Evolutionary conservation across 140 eudicot genomes (phyloP).

Genomic region (Stevia rebaudiana): DNA sequence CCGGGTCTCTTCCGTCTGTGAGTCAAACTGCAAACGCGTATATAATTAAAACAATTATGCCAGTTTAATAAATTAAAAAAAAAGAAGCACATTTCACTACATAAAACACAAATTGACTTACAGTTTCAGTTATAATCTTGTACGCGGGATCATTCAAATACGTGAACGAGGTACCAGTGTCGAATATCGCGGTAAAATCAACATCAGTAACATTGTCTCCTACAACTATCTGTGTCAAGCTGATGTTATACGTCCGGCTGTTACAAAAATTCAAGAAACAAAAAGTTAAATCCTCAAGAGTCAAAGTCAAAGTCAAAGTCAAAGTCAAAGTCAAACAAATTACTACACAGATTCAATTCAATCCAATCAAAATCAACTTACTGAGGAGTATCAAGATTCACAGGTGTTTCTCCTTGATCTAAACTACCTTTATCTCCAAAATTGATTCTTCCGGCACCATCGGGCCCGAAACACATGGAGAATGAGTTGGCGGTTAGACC

Average conservation of each 20-base stretch:
- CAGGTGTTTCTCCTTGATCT: slow-evolving; percentile 70
- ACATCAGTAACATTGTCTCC: slow-evolving; percentile 44
- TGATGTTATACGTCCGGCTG: slow-evolving; percentile 74
- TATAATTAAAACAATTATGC: neutral
- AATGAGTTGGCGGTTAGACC: slow-evolving; percentile 78
- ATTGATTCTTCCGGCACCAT: slow-evolving; percentile 69
- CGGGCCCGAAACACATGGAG: slow-evolving; percentile 77
- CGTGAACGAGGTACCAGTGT: slow-evolving; percentile 91
- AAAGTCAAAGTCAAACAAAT: slow-evolving; percentile 4
- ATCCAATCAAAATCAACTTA: slow-evolving; percentile 28
- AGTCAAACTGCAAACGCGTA: slow-evolving; percentile 55
- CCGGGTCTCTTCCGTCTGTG: slow-evolving; percentile 54
- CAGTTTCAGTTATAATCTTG: slow-evolving; percentile 44
- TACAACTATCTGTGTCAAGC: slow-evolving; percentile 55
- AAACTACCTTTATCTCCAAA: slow-evolving; percentile 82
- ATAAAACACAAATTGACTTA: slow-evolving; percentile 31
- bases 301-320: slow-evolving; percentile 14
- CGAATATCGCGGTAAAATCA: slow-evolving; percentile 60
- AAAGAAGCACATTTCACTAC: neutral
- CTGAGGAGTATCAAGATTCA: slow-evolving; percentile 51
- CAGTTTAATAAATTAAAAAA: neutral
- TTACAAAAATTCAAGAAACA: slow-evolving; percentile 3
- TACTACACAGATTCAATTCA: neutral
- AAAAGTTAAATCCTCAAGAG: neutral
- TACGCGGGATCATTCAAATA: slow-evolving; percentile 72